Conservation (phyloP, 768 basidiomycete species). For the Kondoa subrosea region DNA sequence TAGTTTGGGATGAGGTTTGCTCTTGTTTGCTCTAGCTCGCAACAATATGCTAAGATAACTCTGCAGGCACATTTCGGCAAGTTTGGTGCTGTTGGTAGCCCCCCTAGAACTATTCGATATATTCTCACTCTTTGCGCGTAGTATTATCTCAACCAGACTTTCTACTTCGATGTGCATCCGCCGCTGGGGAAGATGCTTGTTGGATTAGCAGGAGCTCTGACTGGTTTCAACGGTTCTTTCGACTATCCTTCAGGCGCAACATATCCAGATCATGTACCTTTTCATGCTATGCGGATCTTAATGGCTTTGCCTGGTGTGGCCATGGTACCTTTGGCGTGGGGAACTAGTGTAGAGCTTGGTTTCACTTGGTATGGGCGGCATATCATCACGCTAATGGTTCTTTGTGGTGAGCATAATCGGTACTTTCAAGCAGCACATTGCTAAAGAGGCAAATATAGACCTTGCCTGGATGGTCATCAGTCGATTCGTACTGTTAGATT, state of each 20-base stretch:
- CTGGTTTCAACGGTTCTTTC: slow-evolving; percentile 79
- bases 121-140: slow-evolving; percentile 33
- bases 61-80: slow-evolving; percentile 84
- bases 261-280: slow-evolving; percentile 74
- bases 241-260: slow-evolving; percentile 82
- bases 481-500: slow-evolving; percentile 90
- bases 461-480: slow-evolving; percentile 94
- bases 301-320: slow-evolving; percentile 84
- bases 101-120: neutral
- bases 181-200: slow-evolving; percentile 98
- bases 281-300: slow-evolving; percentile 85
- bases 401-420: slow-evolving; percentile 45
- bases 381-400: slow-evolving; percentile 79
- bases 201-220: slow-evolving; percentile 71
- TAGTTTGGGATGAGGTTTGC: slow-evolving; percentile 80
- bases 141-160: slow-evolving; percentile 94
- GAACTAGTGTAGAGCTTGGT: slow-evolving; percentile 81
- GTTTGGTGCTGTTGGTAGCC: slow-evolving; percentile 43
- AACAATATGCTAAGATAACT: neutral
- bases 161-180: slow-evolving; percentile 98
- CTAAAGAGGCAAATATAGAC: slow-evolving; percentile 40
- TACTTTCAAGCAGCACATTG: neutral
- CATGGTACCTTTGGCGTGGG: slow-evolving; percentile 94
- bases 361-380: slow-evolving; percentile 81
- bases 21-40: neutral